Base-by-base conservation (phyloP, 129 eudicot species). In the Chrysanthemum lavandulifolium region DNA sequence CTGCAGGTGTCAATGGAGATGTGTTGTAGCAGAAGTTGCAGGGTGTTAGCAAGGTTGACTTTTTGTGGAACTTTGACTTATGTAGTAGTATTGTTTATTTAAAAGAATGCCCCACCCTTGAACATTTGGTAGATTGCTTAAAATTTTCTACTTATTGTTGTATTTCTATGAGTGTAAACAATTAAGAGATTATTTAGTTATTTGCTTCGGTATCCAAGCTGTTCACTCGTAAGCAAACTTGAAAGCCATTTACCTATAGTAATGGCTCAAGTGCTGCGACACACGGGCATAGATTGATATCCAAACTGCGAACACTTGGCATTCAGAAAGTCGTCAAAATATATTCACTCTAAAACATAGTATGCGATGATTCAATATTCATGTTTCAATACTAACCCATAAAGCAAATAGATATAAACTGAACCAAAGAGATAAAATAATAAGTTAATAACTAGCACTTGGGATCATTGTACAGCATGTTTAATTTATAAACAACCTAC, bases 1-100 rank as follows among this genome's bases (percentile, higher is more conserved):
- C 47, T 71, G 73, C 68, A 64, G 82, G 77, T 21, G 31, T 36
- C 6, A 12, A 11, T 78, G 77, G 60, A 63, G 76, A 63, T 53
- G 11, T 51, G 71, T 15, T 60, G 65, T 61, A 29, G 76, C 23
- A 56, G 78, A 49, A 73, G 72, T 73, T 73, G 69, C 31, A 21
- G 40, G 54, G 31, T 49, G 68, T 67, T 61, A 10, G n/a, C 21
- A 56, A n/a, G 19, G 27, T 33, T 10, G 43, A 69, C 50, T 52
- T 40, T 60, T 69, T 72, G 49, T 71, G 21, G 25, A 43, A 27
- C 54, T 71, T 71, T 18, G 67, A 78, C 73, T 55, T 63, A 25
- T 33, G 61, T 71, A 70, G 71, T 77, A 58, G 50, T 18, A 69
- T 13, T 33, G 40, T 51, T 60, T 13, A 49, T 36, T 36, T 59